Percentiles rank a stretch among this genome's conserved stretches.
These are phyloP conservation scores for Intubia oerlemansii DNA, from an alignment of 2,329 filamentous ascomycete species.

Conservation along the genomic window DNA sequence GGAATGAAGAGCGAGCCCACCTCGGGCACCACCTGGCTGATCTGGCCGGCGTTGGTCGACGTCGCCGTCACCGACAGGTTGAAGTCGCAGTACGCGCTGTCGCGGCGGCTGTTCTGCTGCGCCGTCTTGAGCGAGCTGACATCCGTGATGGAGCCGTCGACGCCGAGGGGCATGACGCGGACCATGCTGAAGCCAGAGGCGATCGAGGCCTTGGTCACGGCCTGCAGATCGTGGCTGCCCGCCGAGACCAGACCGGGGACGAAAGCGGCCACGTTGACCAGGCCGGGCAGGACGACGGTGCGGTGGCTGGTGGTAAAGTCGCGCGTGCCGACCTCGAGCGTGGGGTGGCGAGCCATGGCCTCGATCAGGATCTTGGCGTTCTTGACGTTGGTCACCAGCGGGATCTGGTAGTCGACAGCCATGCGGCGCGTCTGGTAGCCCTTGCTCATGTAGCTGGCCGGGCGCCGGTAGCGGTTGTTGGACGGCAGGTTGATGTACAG, in stretches of 20 bases:
- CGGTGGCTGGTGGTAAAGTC: constrained; percentile 86
- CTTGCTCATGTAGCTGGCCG: constrained; percentile 96
- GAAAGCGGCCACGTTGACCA: constrained; percentile 64
- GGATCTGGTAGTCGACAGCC: constrained; percentile 94
- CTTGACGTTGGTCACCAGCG: constrained; percentile 95
- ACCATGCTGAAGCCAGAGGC: constrained; percentile 63
- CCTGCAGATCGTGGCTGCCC: constrained; percentile 45
- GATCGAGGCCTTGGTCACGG: constrained; percentile 51
- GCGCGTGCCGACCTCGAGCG: constrained; percentile 59
- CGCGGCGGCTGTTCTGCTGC: constrained; percentile 44
- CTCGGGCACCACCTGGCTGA: constrained; percentile 48
- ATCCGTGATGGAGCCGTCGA: constrained; percentile 53
- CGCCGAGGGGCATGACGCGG: constrained; percentile 53
- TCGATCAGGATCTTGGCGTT: constrained; percentile 96
- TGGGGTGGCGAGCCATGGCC: constrained; percentile 75
- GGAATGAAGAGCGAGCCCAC: constrained; percentile 67
- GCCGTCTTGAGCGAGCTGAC: constrained; percentile 48
- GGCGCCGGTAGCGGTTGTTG: constrained; percentile 88
- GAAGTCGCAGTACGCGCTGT: constrained; percentile 50
- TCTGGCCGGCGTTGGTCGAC: constrained; percentile 51
- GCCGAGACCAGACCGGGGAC: constrained; percentile 48
- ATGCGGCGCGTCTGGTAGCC: constrained; percentile 92
- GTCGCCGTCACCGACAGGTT: constrained; percentile 62
- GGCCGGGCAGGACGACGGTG: constrained; percentile 48
- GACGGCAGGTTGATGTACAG: constrained; percentile 99